phyloP scores from a whole-genome alignment of 2,329 filamentous ascomycete genomes.

The Aspergillus brasiliensis region DNA sequence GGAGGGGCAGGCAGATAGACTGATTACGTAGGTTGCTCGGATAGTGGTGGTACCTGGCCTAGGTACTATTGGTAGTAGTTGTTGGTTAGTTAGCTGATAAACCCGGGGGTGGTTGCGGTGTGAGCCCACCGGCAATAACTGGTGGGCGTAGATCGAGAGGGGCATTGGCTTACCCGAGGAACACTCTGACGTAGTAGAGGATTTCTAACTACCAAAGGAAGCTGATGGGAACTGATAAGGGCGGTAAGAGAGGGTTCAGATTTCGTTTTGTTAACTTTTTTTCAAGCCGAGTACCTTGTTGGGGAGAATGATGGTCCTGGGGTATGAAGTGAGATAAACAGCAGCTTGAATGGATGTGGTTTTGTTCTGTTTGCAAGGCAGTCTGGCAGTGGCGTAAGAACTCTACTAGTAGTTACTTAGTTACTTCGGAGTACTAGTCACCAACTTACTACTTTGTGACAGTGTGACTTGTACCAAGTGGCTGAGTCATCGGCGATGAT shows the following conservation, averaged over 20 bases:
- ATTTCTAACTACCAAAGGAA: neutral
- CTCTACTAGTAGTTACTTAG: too few species aligned
- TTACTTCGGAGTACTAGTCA: neutral
- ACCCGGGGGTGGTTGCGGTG: slow-evolving; percentile 22
- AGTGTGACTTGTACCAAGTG: neutral
- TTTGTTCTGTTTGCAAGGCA: slow-evolving; percentile 25
- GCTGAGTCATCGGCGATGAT: slow-evolving; percentile 29
- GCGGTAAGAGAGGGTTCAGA: neutral
- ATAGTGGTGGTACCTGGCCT: neutral
- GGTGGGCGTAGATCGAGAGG: neutral
- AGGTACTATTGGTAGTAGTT: neutral
- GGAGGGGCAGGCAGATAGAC: slow-evolving; percentile 14
- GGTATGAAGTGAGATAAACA: too few species aligned
- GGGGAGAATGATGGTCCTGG: neutral
- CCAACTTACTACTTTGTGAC: neutral
- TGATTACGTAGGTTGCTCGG: slow-evolving; percentile 23
- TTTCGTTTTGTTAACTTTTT: neutral
- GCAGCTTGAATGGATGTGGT: neutral
- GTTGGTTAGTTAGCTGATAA: slow-evolving; percentile 20
- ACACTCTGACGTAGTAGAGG: neutral
- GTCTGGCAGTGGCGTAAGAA: neutral
- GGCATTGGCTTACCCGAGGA: neutral
- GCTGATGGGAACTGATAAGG: neutral
- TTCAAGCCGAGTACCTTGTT: neutral
- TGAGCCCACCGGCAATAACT: neutral